Evolutionary conservation across 495 filamentous ascomycete genomes (phyloP).

Genomic region (Beverwykella pulmonaria): DNA sequence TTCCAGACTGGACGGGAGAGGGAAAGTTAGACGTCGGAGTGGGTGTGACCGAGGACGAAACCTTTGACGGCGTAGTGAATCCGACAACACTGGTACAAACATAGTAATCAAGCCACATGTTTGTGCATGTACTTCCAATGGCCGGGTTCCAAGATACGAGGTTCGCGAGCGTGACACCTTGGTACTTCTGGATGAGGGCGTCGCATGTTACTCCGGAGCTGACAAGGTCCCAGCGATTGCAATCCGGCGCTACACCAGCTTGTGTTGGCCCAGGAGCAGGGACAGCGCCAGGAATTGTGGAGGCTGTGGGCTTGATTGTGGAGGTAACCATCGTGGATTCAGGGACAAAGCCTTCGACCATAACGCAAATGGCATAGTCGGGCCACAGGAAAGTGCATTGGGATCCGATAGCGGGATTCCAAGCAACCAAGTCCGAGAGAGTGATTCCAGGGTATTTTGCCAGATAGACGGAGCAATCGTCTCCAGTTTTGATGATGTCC

Average conservation of each 20-base stretch:
- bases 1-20: neutral
- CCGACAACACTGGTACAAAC: slow-evolving; percentile 5
- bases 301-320: neutral
- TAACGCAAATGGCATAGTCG: neutral
- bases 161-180: neutral
- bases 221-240: slow-evolving; percentile 2
- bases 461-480: neutral
- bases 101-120: slow-evolving; percentile 15
- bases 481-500: neutral
- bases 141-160: slow-evolving; percentile 4
- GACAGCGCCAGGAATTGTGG: neutral
- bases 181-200: neutral
- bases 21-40: neutral
- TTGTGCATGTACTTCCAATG: neutral
- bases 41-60: neutral
- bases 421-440: neutral
- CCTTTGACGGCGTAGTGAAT: neutral
- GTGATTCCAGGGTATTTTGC: neutral
- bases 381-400: neutral
- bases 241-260: neutral
- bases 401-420: neutral
- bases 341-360: neutral
- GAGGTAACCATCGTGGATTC: neutral
- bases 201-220: neutral
- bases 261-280: neutral